Conservation (phyloP, 2,329 filamentous ascomycete genomes). For the Seiridium unicorne region DNA sequence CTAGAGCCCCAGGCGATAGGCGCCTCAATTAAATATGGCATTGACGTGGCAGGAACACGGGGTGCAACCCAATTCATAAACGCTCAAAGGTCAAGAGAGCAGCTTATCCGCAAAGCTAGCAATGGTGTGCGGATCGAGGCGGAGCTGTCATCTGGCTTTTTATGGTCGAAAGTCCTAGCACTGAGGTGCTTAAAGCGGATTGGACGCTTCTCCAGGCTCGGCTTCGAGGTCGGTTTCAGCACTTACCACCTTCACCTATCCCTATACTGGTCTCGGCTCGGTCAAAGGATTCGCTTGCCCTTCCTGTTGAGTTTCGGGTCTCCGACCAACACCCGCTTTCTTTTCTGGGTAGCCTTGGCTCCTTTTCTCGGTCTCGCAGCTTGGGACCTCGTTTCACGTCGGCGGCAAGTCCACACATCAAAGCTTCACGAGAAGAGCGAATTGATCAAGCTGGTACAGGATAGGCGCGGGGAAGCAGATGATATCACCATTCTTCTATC, state of each 20-base stretch:
- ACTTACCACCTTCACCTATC: constrained; percentile 41
- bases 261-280: constrained; percentile 45
- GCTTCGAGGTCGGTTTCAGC: constrained; percentile 43
- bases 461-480: constrained; percentile 41
- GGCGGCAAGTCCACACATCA: constrained; percentile 4
- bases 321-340: constrained; percentile 23
- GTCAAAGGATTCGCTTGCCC: constrained; percentile 43
- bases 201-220: constrained; percentile 39
- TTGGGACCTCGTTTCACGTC: constrained; percentile 28
- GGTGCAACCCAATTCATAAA: neutral
- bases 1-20: constrained; percentile 12
- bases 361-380: constrained; percentile 39
- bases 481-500: constrained; percentile 41
- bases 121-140: constrained; percentile 37
- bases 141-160: constrained; percentile 37
- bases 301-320: constrained; percentile 35
- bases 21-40: constrained; percentile 20
- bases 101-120: neutral
- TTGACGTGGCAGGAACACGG: constrained; percentile 1
- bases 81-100: neutral
- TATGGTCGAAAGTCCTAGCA: constrained; percentile 36
- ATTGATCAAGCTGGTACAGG: constrained; percentile 20
- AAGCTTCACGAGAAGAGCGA: constrained; percentile 18
- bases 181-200: constrained; percentile 41
- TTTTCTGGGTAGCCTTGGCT: constrained; percentile 37